These are phyloP conservation scores for Tolypocladium cylindrosporum DNA, from an alignment of 2,329 filamentous ascomycete species.

Conservation along the genomic window DNA sequence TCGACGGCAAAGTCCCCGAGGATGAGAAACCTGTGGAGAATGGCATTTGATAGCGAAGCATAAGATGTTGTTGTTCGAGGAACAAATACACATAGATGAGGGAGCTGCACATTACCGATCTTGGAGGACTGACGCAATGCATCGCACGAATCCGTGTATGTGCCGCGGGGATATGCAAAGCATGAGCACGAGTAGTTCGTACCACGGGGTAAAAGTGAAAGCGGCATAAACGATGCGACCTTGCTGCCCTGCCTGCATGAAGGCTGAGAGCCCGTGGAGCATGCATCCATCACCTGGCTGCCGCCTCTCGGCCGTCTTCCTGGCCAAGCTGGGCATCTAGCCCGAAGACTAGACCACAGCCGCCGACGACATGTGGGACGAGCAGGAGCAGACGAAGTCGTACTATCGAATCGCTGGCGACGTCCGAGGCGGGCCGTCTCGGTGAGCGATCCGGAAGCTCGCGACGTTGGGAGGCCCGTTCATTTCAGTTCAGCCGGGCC, in stretches of 20 bases:
- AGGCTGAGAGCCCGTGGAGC: background rate
- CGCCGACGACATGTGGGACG: background rate
- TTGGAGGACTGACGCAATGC: background rate
- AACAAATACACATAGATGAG: background rate
- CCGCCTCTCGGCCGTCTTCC: background rate
- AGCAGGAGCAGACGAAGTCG: background rate
- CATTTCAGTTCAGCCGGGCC: background rate
- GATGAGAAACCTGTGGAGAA: background rate
- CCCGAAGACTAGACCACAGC: background rate
- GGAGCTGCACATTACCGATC: background rate
- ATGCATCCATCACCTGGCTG: background rate
- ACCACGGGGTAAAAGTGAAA: background rate
- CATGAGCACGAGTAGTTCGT: background rate
- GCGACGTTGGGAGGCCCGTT: background rate
- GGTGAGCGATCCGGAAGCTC: background rate
- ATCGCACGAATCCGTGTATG: background rate
- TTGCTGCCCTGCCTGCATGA: background rate
- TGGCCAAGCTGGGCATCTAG: background rate
- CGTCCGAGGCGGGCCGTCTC: background rate
- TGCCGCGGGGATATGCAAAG: background rate
- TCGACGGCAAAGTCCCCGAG: constrained; percentile 19
- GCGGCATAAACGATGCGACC: background rate
- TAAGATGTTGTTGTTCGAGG: too few species aligned
- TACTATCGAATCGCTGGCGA: background rate
- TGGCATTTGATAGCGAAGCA: background rate